A percentile compares a stretch with the other conserved stretches of the same genome.
Evolutionary conservation across 2,329 filamentous ascomycete genomes (phyloP).

Genomic region (Cryphonectria parasitica): DNA sequence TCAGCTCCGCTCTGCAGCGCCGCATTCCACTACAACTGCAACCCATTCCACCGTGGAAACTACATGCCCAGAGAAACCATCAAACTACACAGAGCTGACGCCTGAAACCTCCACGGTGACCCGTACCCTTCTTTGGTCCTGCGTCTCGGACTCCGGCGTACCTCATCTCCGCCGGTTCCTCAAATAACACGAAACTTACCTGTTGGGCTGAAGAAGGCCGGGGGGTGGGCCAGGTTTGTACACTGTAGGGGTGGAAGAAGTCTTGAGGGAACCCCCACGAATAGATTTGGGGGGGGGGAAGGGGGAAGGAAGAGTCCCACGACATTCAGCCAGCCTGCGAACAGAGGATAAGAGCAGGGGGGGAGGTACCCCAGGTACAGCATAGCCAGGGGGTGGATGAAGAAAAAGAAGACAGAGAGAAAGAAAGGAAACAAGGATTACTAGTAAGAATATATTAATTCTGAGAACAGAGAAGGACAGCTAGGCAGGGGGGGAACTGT

Average conservation of each 20-base stretch:
- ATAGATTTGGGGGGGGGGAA: background rate
- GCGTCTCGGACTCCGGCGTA: constrained; percentile 16
- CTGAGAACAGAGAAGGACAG: background rate
- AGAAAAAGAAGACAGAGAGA: background rate
- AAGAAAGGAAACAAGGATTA: background rate
- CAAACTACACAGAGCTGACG: background rate
- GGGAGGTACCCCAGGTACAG: background rate
- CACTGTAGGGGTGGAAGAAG: too few species aligned
- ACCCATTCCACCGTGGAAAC: background rate
- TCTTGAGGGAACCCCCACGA: constrained; percentile 3
- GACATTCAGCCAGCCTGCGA: constrained; percentile 3
- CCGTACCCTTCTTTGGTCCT: constrained; percentile 14
- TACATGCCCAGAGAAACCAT: background rate
- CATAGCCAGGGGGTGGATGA: background rate
- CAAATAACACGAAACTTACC: constrained; percentile 14
- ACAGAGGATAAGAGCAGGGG: background rate
- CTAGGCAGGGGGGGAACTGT: background rate
- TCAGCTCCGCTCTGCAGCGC: background rate
- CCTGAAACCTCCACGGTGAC: constrained; percentile 5
- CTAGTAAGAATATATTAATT: background rate
- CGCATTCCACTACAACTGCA: background rate
- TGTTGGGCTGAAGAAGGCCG: constrained; percentile 7
- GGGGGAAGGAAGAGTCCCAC: background rate
- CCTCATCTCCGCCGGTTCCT: constrained; percentile 8
- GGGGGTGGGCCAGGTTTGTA: background rate